These are phyloP conservation scores for Aegilops speltoides DNA, from an alignment of 176 grass and related monocot genomes.

Conservation along the genomic window DNA sequence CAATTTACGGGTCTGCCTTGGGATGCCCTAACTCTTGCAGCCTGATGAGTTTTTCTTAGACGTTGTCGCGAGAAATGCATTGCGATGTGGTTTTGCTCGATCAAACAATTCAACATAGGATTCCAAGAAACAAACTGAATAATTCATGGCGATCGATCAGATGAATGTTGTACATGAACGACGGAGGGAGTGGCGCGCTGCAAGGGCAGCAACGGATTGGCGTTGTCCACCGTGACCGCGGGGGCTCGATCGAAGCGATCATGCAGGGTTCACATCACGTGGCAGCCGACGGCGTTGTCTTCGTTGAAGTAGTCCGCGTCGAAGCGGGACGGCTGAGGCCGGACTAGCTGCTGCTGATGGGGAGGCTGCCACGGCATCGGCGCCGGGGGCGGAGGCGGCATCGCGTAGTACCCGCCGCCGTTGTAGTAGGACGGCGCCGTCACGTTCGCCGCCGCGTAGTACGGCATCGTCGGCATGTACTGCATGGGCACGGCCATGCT, in stretches of 20 bases:
- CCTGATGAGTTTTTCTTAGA: too few species aligned
- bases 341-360: constrained; percentile 21
- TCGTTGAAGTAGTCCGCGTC: constrained; percentile 72
- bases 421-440: constrained; percentile 36
- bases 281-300: constrained; percentile 70
- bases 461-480: constrained; percentile 27
- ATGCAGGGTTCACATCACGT: constrained; percentile 49
- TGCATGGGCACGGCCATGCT: constrained; percentile 45
- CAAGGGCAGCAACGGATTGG: too few species aligned
- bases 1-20: too few species aligned
- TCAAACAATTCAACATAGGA: neutral
- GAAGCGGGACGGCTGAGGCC: constrained; percentile 65
- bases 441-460: constrained; percentile 40
- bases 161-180: neutral
- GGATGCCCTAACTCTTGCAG: too few species aligned
- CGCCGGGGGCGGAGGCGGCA: constrained; percentile 13
- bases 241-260: neutral
- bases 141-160: neutral
- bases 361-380: neutral
- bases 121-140: neutral
- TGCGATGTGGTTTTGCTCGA: neutral
- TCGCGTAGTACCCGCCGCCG: constrained; percentile 35
- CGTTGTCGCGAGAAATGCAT: neutral
- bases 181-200: neutral
- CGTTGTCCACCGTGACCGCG: too few species aligned